A percentile compares a stretch with the other conserved stretches of the same genome.
Evolutionary conservation across 2,329 filamentous ascomycete species (phyloP).

Genomic region (Monascus ruber): DNA sequence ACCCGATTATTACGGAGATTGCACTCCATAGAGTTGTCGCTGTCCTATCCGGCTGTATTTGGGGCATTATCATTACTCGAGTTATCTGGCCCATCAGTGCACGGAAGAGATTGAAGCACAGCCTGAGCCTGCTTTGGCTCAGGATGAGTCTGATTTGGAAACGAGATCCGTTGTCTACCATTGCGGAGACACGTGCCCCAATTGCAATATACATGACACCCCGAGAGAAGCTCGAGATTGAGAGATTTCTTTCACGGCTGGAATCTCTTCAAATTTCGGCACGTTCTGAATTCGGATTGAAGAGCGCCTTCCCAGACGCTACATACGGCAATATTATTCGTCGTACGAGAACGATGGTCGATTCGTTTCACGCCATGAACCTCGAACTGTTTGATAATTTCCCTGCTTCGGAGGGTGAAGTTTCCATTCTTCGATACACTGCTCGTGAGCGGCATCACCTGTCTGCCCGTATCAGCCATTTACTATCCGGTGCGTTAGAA

Average conservation of each 20-base stretch:
- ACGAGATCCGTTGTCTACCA: slow-evolving; percentile 69
- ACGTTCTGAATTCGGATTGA: slow-evolving; percentile 76
- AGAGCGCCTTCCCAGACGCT: slow-evolving; percentile 70
- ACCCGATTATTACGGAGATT: slow-evolving; percentile 80
- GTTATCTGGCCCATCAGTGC: slow-evolving; percentile 91
- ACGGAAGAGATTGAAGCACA: slow-evolving; percentile 75
- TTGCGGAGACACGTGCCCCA: slow-evolving; percentile 49
- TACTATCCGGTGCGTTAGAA: slow-evolving; percentile 47
- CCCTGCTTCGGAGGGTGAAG: slow-evolving; percentile 66
- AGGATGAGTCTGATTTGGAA: slow-evolving; percentile 96
- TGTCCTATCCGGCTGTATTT: slow-evolving; percentile 76
- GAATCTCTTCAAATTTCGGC: slow-evolving; percentile 64
- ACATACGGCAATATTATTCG: slow-evolving; percentile 64
- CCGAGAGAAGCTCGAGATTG: slow-evolving; percentile 77
- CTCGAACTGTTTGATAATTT: slow-evolving; percentile 75
- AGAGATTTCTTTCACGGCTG: slow-evolving; percentile 63
- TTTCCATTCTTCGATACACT: slow-evolving; percentile 68
- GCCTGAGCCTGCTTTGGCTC: slow-evolving; percentile 80
- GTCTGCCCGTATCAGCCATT: slow-evolving; percentile 81
- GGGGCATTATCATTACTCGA: slow-evolving; percentile 83
- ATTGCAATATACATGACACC: slow-evolving; percentile 64
- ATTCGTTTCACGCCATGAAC: slow-evolving; percentile 94
- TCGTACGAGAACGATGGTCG: slow-evolving; percentile 72
- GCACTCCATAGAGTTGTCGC: slow-evolving; percentile 76
- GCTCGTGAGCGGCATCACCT: slow-evolving; percentile 66